These are phyloP conservation scores for Tulasnella sp. DNA, from an alignment of 768 basidiomycete genomes.

Conservation along the genomic window DNA sequence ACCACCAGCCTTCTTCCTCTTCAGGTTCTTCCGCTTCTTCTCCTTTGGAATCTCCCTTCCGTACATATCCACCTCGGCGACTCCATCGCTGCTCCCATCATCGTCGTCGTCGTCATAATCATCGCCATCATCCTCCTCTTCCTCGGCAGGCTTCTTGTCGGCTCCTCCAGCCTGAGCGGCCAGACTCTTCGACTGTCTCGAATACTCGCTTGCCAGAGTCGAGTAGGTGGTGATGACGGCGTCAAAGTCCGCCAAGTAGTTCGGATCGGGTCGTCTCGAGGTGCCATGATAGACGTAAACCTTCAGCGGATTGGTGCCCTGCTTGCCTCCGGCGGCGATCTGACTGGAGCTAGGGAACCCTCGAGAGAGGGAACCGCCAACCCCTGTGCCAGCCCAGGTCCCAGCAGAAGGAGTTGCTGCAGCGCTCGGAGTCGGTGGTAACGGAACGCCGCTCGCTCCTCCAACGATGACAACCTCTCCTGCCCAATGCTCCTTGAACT, in stretches of 20 bases:
- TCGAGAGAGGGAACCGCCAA: constrained; percentile 19
- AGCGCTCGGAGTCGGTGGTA: constrained; percentile 47
- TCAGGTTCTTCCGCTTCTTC: constrained; percentile 63
- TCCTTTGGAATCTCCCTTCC: constrained; percentile 63
- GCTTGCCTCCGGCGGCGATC: constrained; percentile 42
- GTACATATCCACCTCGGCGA: constrained; percentile 67
- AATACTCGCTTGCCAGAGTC: constrained; percentile 92
- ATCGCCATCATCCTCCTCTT: constrained; percentile 56
- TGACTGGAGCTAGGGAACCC: constrained; percentile 29
- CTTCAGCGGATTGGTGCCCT: constrained; percentile 60
- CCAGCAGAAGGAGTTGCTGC: constrained; percentile 34
- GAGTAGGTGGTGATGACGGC: constrained; percentile 97
- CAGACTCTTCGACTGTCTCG: constrained; percentile 77
- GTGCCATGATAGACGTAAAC: constrained; percentile 98
- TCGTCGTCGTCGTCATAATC: constrained; percentile 56
- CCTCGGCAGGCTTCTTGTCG: constrained; percentile 34
- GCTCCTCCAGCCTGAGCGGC: constrained; percentile 53
- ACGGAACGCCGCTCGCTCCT: constrained; percentile 53
- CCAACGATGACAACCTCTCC: constrained; percentile 84
- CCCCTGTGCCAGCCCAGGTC: constrained; percentile 28
- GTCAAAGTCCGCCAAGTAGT: constrained; percentile 90
- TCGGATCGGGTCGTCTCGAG: constrained; percentile 80
- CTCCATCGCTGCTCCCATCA: constrained; percentile 65
- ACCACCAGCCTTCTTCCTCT: constrained; percentile 59
- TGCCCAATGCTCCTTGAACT: constrained; percentile 96